These are phyloP conservation scores for Boletellus dicymbophilus DNA, from an alignment of 1,284 basidiomycete species.

Conservation along the genomic window DNA sequence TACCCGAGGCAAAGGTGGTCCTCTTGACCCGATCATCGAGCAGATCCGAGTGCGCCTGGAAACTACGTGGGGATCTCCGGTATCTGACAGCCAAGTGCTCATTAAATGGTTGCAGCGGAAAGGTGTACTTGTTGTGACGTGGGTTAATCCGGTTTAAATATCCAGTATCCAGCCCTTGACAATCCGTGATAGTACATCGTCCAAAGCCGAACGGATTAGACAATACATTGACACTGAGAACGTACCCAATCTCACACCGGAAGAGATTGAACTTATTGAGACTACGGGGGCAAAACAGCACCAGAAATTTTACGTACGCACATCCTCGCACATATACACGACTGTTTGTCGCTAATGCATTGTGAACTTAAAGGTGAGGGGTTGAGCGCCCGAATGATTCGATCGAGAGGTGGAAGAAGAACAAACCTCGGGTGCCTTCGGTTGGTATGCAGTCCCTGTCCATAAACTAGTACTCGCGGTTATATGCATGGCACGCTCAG, in stretches of 20 bases:
- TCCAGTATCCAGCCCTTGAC: no score
- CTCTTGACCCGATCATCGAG: conserved; percentile 52
- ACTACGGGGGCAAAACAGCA: conserved; percentile 61
- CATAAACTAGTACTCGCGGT: no score
- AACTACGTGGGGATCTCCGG: conserved; percentile 43
- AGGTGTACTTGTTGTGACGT: conserved; percentile 69
- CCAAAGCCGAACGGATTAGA: conserved; percentile 66
- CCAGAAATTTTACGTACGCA: conserved; percentile 39
- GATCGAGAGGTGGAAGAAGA: no score
- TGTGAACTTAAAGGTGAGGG: no score
- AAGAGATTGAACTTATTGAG: conserved; percentile 66
- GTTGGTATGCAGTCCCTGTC: no score
- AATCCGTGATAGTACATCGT: conserved; percentile 54
- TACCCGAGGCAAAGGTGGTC: conserved; percentile 56
- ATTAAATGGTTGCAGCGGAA: conserved; percentile 63
- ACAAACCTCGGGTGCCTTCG: no score
- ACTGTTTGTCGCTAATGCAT: no score
- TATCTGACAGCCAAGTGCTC: conserved; percentile 57
- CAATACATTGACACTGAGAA: conserved; percentile 62
- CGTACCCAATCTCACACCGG: conserved; percentile 56
- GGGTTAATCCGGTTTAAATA: no score
- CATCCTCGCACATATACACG: not conserved
- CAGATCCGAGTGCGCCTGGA: conserved; percentile 50
- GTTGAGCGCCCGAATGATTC: no score
- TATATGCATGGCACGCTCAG: no score